A percentile compares a stretch with the other conserved stretches of the same genome.
phyloP scores from a whole-genome alignment of 2,329 filamentous ascomycete genomes.

The Trichoderma atrobrunneum region DNA sequence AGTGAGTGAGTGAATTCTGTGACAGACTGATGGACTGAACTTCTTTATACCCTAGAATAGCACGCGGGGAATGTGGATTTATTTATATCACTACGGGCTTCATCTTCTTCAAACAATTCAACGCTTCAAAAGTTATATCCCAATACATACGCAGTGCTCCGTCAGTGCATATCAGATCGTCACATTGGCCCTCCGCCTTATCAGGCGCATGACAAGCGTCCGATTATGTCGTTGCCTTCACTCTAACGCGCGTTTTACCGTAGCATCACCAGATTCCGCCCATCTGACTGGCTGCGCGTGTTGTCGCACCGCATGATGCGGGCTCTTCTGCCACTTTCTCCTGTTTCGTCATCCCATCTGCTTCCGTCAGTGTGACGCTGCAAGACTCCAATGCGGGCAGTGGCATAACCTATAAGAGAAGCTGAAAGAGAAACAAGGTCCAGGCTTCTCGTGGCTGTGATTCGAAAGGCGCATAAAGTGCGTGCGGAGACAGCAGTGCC shows the following conservation, averaged over 20 bases:
- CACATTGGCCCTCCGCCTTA: neutral
- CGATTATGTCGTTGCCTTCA: neutral
- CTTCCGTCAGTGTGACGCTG: constrained; percentile 15
- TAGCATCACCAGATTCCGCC: neutral
- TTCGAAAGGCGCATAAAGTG: neutral
- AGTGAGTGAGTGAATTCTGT: neutral
- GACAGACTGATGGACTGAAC: neutral
- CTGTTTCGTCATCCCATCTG: neutral
- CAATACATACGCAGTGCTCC: neutral
- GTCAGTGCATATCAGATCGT: neutral
- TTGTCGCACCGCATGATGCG: neutral
- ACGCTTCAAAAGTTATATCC: neutral
- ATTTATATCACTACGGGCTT: neutral
- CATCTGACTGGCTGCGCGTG: constrained; percentile 1
- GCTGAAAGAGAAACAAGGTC: neutral
- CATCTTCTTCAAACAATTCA: neutral
- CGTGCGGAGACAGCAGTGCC: constrained; percentile 7
- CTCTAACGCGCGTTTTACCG: neutral
- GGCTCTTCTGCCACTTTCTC: neutral
- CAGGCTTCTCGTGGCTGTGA: neutral
- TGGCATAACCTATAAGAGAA: neutral
- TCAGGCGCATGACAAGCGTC: neutral
- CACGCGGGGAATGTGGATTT: neutral
- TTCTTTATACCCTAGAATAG: neutral
- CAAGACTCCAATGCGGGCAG: neutral